Percentiles rank a stretch among this genome's conserved stretches.
phyloP scores from a whole-genome alignment of 2,329 filamentous ascomycete species.

The Sporothrix curviconia region DNA sequence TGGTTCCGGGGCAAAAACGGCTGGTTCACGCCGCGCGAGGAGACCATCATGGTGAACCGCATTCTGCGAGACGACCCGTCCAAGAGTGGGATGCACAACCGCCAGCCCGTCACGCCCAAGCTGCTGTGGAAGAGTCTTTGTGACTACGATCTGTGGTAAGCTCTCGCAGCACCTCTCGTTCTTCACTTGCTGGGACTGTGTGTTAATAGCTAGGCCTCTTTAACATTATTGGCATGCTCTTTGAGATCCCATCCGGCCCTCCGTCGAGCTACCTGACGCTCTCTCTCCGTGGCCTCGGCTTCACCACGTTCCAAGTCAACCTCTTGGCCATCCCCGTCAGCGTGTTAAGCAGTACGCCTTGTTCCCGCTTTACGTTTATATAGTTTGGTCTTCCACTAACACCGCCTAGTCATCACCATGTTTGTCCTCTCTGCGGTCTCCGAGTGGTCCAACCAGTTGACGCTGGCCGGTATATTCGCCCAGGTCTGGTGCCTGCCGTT shows the following conservation, averaged over 20 bases:
- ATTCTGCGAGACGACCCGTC: slow-evolving; percentile 52
- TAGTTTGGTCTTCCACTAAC: background rate
- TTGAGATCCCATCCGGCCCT: slow-evolving; percentile 7
- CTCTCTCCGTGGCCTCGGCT: slow-evolving; percentile 13
- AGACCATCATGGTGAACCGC: slow-evolving; percentile 56
- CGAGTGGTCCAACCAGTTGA: slow-evolving; percentile 23
- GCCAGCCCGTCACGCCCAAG: slow-evolving; percentile 45
- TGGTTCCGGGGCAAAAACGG: slow-evolving; percentile 48
- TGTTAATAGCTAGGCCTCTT: slow-evolving; percentile 1
- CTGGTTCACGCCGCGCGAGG: slow-evolving; percentile 57
- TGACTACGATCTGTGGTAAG: slow-evolving; percentile 28
- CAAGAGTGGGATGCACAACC: slow-evolving; percentile 56
- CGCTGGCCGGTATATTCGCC: slow-evolving; percentile 33
- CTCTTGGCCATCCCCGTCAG: slow-evolving; percentile 15
- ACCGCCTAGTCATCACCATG: slow-evolving; percentile 32
- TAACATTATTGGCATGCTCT: slow-evolving; percentile 15
- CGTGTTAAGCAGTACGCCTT: slow-evolving; percentile 22
- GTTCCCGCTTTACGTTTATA: background rate
- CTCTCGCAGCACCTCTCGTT: too few species aligned
- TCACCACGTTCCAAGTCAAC: slow-evolving; percentile 16
- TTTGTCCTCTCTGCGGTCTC: slow-evolving; percentile 42
- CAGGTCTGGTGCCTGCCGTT: slow-evolving; percentile 47
- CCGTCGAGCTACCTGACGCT: slow-evolving; percentile 13
- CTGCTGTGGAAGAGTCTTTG: slow-evolving; percentile 45
- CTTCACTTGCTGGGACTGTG: too few species aligned